Conservation (phyloP, 164 flowering plant species). For the Dillenia turbinata region DNA sequence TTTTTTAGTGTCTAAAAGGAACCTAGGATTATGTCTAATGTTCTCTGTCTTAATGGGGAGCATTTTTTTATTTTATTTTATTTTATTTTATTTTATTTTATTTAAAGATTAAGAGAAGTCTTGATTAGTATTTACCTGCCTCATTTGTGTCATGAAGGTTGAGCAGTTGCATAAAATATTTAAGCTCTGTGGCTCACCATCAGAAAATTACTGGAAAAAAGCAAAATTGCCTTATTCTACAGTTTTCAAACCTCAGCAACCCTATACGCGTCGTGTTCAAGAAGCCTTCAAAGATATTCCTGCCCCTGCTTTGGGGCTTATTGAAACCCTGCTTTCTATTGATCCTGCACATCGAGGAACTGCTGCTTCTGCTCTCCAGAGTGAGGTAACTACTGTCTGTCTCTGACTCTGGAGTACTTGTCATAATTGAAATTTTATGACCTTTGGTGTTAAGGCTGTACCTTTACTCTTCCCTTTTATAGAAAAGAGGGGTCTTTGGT, state of each 20-base stretch:
- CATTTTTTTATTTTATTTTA: too few relatives aligned
- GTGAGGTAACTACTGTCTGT: constrained; percentile 39
- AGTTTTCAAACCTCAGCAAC: constrained; percentile 57
- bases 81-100: too few relatives aligned
- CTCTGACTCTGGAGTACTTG: neutral
- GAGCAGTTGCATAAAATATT: constrained; percentile 84
- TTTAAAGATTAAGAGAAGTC: neutral
- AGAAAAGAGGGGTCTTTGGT: too few relatives aligned
- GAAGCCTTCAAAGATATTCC: constrained; percentile 60
- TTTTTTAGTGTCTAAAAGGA: too few relatives aligned
- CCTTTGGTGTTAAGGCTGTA: neutral
- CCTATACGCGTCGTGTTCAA: constrained; percentile 49
- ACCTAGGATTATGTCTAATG: too few relatives aligned
- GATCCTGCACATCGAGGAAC: constrained; percentile 65
- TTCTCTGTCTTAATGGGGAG: too few relatives aligned
- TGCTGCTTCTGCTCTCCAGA: constrained; percentile 53
- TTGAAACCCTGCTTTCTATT: constrained; percentile 66
- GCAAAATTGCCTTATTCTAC: constrained; percentile 50
- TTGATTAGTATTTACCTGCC: neutral
- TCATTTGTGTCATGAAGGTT: constrained; percentile 36
- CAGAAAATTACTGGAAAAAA: constrained; percentile 74
- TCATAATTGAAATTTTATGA: neutral
- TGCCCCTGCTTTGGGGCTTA: constrained; percentile 36
- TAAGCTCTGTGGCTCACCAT: constrained; percentile 83
- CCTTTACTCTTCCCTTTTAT: too few relatives aligned